phyloP scores from a whole-genome alignment of 2,329 filamentous ascomycete genomes.

The Biscogniauxia marginata region DNA sequence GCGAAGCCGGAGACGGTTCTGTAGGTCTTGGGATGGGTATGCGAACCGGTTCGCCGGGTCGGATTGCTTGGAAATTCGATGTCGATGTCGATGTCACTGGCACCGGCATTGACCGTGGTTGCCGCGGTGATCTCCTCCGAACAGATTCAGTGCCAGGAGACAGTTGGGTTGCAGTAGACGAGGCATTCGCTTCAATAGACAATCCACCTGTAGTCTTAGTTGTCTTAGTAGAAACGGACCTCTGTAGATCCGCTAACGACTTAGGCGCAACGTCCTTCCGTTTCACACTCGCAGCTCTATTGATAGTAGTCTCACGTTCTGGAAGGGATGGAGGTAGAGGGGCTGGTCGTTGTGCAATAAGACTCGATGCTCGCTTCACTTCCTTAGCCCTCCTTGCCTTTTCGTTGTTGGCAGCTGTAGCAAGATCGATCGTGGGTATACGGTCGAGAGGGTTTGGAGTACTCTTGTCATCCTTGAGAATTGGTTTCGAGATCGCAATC shows the following conservation, averaged over 20 bases:
- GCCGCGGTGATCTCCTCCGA: conserved; percentile 51
- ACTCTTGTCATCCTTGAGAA: conserved; percentile 34
- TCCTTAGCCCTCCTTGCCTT: conserved; percentile 40
- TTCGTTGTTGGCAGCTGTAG: conserved; percentile 47
- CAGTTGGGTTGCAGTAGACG: conserved; percentile 47
- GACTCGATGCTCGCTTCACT: conserved; percentile 28
- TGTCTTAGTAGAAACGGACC: conserved; percentile 27
- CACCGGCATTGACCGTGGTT: conserved; percentile 23
- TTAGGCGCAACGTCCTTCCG: conserved; percentile 35
- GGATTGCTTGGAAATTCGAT: conserved; percentile 25
- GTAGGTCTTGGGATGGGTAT: conserved; percentile 36
- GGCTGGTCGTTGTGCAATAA: conserved; percentile 37
- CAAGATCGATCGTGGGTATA: conserved; percentile 47
- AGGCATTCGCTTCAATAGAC: conserved; percentile 36
- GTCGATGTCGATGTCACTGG: not conserved
- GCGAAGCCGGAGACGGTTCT: conserved; percentile 29
- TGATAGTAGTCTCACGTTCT: conserved; percentile 32
- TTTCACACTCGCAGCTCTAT: conserved; percentile 36
- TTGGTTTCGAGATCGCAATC: conserved; percentile 49
- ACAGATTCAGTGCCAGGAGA: conserved; percentile 52
- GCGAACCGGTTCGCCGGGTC: conserved; percentile 30
- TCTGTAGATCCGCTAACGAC: conserved; percentile 19
- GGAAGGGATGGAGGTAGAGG: conserved; percentile 36
- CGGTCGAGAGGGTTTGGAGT: conserved; percentile 25
- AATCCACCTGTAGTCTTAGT: conserved; percentile 21